Conservation (phyloP, 768 basidiomycete genomes). For the Suillus paluster region DNA sequence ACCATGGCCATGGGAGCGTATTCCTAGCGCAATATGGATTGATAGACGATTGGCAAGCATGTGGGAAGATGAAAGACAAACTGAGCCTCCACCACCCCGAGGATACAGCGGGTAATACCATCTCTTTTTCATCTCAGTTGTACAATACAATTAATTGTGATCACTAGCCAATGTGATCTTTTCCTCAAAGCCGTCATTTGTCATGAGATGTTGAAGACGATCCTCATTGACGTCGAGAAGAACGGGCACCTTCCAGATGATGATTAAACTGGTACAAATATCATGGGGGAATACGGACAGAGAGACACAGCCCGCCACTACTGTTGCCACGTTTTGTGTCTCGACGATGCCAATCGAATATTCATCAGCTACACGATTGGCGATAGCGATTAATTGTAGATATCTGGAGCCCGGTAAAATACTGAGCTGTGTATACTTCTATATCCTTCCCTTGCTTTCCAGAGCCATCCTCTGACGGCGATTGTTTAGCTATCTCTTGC, state of each 20-base stretch:
- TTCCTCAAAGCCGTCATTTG: slow-evolving; percentile 1
- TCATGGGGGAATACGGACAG: neutral
- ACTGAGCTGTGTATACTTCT: neutral
- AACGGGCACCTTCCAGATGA: neutral
- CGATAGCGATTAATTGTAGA: neutral
- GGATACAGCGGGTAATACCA: neutral
- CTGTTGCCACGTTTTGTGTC: no score
- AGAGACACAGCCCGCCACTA: no score
- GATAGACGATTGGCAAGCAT: neutral
- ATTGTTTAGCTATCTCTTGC: no score
- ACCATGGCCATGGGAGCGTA: neutral
- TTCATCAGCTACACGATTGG: neutral
- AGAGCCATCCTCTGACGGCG: neutral
- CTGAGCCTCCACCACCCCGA: neutral
- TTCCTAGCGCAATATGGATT: slow-evolving; percentile 1
- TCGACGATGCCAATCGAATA: neutral
- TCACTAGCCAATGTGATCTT: neutral
- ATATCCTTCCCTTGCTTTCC: neutral
- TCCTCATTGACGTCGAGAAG: neutral
- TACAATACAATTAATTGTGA: neutral
- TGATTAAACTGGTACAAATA: neutral
- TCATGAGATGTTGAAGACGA: neutral
- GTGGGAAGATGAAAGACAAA: neutral
- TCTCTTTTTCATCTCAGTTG: neutral
- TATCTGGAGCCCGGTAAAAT: neutral